Percentiles rank a stretch among this genome's conserved stretches.
Conservation (phyloP, 2,329 filamentous ascomycete genomes). For the Scortechinia acanthostroma region DNA sequence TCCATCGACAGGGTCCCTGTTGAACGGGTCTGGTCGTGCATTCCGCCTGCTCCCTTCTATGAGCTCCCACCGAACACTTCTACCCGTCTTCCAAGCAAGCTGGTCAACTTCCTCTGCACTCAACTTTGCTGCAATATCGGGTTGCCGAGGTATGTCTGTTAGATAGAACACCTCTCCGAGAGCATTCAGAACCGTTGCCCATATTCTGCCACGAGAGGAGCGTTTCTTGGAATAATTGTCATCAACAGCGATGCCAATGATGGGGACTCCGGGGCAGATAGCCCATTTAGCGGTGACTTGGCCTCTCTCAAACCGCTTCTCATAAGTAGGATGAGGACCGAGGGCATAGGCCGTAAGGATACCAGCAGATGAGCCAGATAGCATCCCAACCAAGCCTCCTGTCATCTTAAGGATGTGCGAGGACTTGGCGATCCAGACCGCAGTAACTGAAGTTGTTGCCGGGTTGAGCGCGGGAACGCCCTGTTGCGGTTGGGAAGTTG, state of each 20-base stretch:
- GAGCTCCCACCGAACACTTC: conserved; percentile 74
- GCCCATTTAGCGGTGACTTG: conserved; percentile 85
- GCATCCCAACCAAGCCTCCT: conserved; percentile 71
- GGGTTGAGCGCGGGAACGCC: conserved; percentile 74
- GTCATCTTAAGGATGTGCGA: conserved; percentile 64
- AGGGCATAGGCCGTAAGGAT: conserved; percentile 77
- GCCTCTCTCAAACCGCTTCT: conserved; percentile 60
- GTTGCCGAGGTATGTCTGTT: conserved; percentile 57
- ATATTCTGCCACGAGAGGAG: conserved; percentile 65
- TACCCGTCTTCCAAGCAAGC: conserved; percentile 73
- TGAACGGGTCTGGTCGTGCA: conserved; percentile 67
- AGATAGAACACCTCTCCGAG: conserved; percentile 87
- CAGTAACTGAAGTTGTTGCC: conserved; percentile 64
- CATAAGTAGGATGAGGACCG: conserved; percentile 46
- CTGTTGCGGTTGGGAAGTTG: conserved; percentile 51
- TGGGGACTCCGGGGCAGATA: conserved; percentile 84
- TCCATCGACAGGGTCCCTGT: conserved; percentile 58
- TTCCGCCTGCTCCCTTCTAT: conserved; percentile 70
- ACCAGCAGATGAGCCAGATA: conserved; percentile 77
- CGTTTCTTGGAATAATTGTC: conserved; percentile 72
- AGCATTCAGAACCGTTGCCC: conserved; percentile 90
- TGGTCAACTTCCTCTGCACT: conserved; percentile 48
- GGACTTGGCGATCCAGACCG: conserved; percentile 87
- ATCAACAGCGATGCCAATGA: conserved; percentile 76
- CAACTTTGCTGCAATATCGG: conserved; percentile 34